phyloP scores from a whole-genome alignment of 192 early-diverging fungal genomes.

The Rhizophagus sp. region DNA sequence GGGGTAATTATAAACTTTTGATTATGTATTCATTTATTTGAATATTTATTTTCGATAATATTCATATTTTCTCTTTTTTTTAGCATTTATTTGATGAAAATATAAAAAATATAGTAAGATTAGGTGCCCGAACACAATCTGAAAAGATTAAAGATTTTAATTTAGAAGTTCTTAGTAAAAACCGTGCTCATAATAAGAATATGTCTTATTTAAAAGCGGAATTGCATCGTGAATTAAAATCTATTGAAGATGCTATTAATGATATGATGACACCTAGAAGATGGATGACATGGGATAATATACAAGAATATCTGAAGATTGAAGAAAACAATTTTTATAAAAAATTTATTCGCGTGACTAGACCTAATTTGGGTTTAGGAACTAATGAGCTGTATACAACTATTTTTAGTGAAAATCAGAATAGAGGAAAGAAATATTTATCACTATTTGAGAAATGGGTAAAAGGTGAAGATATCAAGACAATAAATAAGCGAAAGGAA shows the following conservation, averaged over 20 bases:
- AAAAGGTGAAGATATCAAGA: neutral
- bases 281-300: slow-evolving; percentile 28
- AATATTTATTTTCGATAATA: too few species aligned
- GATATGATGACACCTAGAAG: neutral
- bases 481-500: neutral
- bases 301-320: neutral
- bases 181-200: too few species aligned
- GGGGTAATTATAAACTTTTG: slow-evolving; percentile 26
- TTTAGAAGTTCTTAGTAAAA: neutral
- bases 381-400: too few species aligned
- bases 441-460: neutral
- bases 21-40: too few species aligned
- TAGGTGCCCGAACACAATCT: slow-evolving; percentile 46
- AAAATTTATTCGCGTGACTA: slow-evolving; percentile 2
- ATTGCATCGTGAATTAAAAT: neutral
- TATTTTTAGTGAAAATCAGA: too few species aligned
- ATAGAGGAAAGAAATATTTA: neutral
- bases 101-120: slow-evolving; percentile 38
- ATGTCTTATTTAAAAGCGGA: too few species aligned
- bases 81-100: neutral
- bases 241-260: slow-evolving; percentile 3
- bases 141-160: slow-evolving; percentile 32
- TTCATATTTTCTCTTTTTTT: neutral
- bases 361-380: neutral
- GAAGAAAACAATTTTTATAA: slow-evolving; percentile 2